These are phyloP conservation scores for Sarocladium oryzae DNA, from an alignment of 2,329 filamentous ascomycete species.

Conservation along the genomic window DNA sequence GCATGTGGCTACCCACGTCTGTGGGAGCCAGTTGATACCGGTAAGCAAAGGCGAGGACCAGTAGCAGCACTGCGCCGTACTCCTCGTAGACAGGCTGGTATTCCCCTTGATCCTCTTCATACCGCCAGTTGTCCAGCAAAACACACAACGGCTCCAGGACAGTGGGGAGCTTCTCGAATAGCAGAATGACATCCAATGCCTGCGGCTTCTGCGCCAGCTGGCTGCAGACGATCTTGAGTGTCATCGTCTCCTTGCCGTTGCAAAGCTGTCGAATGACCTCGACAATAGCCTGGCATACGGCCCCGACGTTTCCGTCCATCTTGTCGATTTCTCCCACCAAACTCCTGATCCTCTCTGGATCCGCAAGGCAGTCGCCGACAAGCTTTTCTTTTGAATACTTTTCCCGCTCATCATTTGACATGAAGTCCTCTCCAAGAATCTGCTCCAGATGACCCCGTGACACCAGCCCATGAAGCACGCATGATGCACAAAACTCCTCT, in stretches of 20 bases:
- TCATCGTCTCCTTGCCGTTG: slow-evolving; percentile 68
- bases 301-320: slow-evolving; percentile 86
- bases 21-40: slow-evolving; percentile 61
- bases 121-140: slow-evolving; percentile 70
- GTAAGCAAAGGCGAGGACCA: slow-evolving; percentile 68
- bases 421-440: slow-evolving; percentile 76
- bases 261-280: slow-evolving; percentile 67
- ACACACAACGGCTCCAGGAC: slow-evolving; percentile 69
- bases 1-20: slow-evolving; percentile 55
- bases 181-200: slow-evolving; percentile 66
- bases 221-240: slow-evolving; percentile 67
- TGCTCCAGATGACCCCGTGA: slow-evolving; percentile 69
- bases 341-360: slow-evolving; percentile 67
- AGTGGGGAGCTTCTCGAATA: slow-evolving; percentile 65
- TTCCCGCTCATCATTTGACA: slow-evolving; percentile 65
- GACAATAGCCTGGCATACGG: slow-evolving; percentile 70
- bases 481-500: slow-evolving; percentile 81
- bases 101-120: slow-evolving; percentile 77
- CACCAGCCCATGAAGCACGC: slow-evolving; percentile 81
- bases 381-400: slow-evolving; percentile 74
- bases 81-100: slow-evolving; percentile 84
- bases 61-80: slow-evolving; percentile 68
- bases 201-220: slow-evolving; percentile 67
- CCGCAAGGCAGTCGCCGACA: slow-evolving; percentile 68
- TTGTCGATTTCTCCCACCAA: slow-evolving; percentile 78